Base-by-base conservation (phyloP, 1,139 yeast genomes). In the Candida smagusa region DNA sequence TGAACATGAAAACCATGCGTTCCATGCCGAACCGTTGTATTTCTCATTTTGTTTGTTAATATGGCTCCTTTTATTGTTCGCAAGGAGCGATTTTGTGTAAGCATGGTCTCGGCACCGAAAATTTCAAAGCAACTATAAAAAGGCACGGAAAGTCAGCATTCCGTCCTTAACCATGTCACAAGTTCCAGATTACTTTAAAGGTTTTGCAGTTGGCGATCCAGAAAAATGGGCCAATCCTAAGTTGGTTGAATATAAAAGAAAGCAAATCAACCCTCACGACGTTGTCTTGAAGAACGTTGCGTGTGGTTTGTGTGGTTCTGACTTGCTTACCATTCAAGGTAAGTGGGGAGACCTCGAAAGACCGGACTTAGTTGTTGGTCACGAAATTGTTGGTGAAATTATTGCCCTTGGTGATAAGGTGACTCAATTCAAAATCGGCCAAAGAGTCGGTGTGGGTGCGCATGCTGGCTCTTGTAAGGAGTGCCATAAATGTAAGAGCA, bases 281-380 rank as follows among this genome's bases (percentile, higher is more conserved):
- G 72, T 78, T 23, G 76, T 70, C 13, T 54, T 77, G 46, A 59
- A 74, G 54, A 68, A 47, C 45, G 58, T 63, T 37, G 66, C 67
- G 38, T 76, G 85, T 54, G 85, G 86, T 25, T 66, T 81, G 43
- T 81, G 88, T 60, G 84, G 83, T 23, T 66, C 80, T 9, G 84
- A 78, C 49, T 54, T 74, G 42, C 81, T 74, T 52, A 65, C 74
- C 28, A 58, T 64, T 33, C 52, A 56, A 38, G 81, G 78, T 24
- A 72, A 68, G 43, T 67, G 74, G 61, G 53, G 62, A 9, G 56
- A 66, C 13, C 46, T 50, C 46, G 44, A 47, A 31, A 50, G 50
- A 48, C 49, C 48, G 51, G 74, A 41, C 40, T 52, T 41, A 29
- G 61, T 60, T 31, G 68, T 64, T 12, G 76, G 76, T 16, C 79